phyloP scores from a whole-genome alignment of 176 grass and related monocot species.

The Dendrocalamus sinicus region DNA sequence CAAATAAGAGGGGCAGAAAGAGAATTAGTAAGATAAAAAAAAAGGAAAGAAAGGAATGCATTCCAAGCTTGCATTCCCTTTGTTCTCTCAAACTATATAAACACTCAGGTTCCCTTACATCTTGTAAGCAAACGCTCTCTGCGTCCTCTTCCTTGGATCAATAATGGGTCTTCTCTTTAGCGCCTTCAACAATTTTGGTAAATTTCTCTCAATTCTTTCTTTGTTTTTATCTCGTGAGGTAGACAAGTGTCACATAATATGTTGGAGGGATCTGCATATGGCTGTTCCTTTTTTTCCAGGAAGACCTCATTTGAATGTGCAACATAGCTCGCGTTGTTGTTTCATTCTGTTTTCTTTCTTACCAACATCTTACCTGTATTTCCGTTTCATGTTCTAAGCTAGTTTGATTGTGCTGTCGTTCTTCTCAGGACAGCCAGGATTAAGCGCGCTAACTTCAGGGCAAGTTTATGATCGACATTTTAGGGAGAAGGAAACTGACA shows the following conservation, averaged over 20 bases:
- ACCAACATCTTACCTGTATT: neutral
- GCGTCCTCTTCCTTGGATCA: slow-evolving; percentile 16
- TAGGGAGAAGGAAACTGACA: neutral
- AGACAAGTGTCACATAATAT: neutral
- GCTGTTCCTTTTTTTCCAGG: neutral
- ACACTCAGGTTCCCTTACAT: slow-evolving; percentile 4
- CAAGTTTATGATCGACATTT: slow-evolving; percentile 63
- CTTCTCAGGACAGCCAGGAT: slow-evolving; percentile 55
- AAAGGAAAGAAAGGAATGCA: slow-evolving; percentile 69
- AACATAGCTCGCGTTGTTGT: neutral
- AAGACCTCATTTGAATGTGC: neutral
- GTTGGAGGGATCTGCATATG: neutral
- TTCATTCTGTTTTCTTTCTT: neutral
- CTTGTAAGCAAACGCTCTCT: slow-evolving; percentile 24
- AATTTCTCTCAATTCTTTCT: slow-evolving; percentile 23
- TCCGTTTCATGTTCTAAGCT: neutral
- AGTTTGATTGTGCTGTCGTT: neutral
- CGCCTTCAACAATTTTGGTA: slow-evolving; percentile 55
- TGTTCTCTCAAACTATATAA: slow-evolving; percentile 47
- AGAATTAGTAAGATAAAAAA: slow-evolving; percentile 16
- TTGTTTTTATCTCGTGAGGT: neutral
- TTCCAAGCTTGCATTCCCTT: slow-evolving; percentile 62
- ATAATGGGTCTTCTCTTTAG: slow-evolving; percentile 71
- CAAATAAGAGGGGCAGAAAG: slow-evolving; percentile 38
- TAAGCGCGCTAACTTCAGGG: slow-evolving; percentile 24